These are phyloP conservation scores for Exophiala dermatitidis DNA, from an alignment of 2,329 filamentous ascomycete species.

Conservation along the genomic window DNA sequence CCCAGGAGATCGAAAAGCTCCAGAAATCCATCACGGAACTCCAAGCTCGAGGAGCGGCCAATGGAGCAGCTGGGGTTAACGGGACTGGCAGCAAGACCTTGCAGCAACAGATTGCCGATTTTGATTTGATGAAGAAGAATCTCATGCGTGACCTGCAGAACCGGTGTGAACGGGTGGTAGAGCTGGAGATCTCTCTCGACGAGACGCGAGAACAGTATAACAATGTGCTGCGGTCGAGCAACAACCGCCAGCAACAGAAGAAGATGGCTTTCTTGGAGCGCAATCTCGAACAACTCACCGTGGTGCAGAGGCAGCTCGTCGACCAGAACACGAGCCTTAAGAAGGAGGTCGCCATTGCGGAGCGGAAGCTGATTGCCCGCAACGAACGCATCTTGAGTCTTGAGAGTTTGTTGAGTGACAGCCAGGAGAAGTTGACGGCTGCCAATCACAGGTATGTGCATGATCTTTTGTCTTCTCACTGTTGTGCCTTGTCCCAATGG, in stretches of 20 bases:
- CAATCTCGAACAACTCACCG: conserved; percentile 94
- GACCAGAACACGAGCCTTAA: conserved; percentile 96
- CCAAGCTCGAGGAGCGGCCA: conserved; percentile 49
- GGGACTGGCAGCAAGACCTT: conserved; percentile 79
- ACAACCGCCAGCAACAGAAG: conserved; percentile 98
- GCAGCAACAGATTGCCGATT: conserved; percentile 96
- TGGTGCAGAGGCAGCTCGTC: conserved; percentile 93
- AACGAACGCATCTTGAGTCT: conserved; percentile 96
- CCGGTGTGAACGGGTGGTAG: conserved; percentile 93
- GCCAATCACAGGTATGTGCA: conserved; percentile 89
- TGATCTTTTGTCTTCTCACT: not conserved
- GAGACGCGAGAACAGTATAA: conserved; percentile 99
- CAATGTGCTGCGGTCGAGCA: conserved; percentile 90
- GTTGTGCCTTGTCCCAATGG: too few species aligned
- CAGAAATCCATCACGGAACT: conserved; percentile 74
- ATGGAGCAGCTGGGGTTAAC: conserved; percentile 47
- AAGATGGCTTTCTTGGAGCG: conserved; percentile 99
- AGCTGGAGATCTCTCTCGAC: conserved; percentile 94
- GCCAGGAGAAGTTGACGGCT: conserved; percentile 94
- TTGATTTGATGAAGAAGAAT: conserved; percentile 99
- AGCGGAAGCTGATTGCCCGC: conserved; percentile 90
- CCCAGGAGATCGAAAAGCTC: conserved; percentile 73
- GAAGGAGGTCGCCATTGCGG: conserved; percentile 98
- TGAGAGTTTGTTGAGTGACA: conserved; percentile 86
- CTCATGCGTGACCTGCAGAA: conserved; percentile 98